Conservation (phyloP, 306 rosid species). For the Astragalus glycyphyllos region DNA sequence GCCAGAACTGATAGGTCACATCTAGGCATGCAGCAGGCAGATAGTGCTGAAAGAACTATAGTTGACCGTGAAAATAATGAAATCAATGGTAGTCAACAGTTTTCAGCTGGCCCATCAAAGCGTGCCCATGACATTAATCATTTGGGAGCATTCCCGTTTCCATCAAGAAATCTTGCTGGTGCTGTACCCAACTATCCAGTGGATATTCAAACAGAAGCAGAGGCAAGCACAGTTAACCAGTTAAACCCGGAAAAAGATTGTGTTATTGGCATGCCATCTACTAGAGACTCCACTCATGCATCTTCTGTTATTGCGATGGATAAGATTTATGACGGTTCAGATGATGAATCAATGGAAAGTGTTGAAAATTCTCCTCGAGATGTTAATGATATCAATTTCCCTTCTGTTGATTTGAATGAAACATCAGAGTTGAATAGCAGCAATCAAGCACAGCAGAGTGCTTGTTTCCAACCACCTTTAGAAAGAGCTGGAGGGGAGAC, state of each 20-base stretch:
- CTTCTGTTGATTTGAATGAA: constrained; percentile 87
- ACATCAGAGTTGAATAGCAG: constrained; percentile 88
- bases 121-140: constrained; percentile 65
- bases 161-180: constrained; percentile 62
- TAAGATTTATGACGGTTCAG: constrained; percentile 63
- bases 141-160: constrained; percentile 63
- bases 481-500: constrained; percentile 76
- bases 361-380: constrained; percentile 85
- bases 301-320: constrained; percentile 97
- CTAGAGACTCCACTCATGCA: constrained; percentile 87
- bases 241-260: constrained; percentile 69
- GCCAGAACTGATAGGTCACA: constrained; percentile 30
- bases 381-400: constrained; percentile 74
- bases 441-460: constrained; percentile 87
- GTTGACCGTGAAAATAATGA: constrained; percentile 81
- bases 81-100: constrained; percentile 65
- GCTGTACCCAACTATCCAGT: constrained; percentile 76
- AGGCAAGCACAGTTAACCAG: constrained; percentile 42
- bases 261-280: constrained; percentile 56
- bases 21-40: constrained; percentile 64
- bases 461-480: constrained; percentile 65
- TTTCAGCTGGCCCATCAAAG: constrained; percentile 85
- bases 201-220: constrained; percentile 60
- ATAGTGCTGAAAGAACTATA: constrained; percentile 82
- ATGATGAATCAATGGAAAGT: constrained; percentile 96